Percentiles rank a stretch among this genome's conserved stretches.
These are phyloP conservation scores for Aleurites moluccanus DNA, from an alignment of 441 rosid genomes.

Conservation along the genomic window DNA sequence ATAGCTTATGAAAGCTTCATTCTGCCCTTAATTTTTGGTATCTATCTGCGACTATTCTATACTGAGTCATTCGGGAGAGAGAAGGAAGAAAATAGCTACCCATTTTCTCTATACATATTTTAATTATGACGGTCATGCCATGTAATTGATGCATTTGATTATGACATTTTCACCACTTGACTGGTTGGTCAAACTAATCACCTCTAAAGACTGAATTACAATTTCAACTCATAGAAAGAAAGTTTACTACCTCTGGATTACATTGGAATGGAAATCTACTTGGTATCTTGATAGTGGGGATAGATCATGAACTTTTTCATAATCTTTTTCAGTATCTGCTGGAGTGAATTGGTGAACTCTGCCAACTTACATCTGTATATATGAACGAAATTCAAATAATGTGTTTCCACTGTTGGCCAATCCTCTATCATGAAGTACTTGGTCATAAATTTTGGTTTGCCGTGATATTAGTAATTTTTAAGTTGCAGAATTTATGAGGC, in stretches of 20 bases:
- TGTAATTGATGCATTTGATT: background rate
- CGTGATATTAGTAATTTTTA: background rate
- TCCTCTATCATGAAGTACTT: background rate
- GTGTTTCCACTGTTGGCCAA: background rate
- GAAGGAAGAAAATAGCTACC: background rate
- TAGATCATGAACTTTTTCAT: background rate
- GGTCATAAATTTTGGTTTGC: background rate
- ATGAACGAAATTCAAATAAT: background rate
- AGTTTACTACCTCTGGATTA: background rate
- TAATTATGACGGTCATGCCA: background rate
- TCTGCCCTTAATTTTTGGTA: background rate
- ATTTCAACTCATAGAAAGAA: background rate
- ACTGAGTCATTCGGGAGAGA: background rate
- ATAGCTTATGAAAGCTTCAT: background rate
- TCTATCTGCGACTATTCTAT: background rate
- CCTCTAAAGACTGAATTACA: background rate
- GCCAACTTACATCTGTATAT: background rate
- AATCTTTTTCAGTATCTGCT: conserved; percentile 1
- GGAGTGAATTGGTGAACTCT: background rate
- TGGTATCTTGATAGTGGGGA: background rate
- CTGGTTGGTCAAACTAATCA: background rate
- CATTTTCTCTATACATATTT: background rate
- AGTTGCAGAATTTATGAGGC: background rate
- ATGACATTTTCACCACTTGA: background rate
- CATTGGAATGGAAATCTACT: background rate